Conservation (phyloP, 352 stramenopile genomes). For the Pythium folliculosum region DNA sequence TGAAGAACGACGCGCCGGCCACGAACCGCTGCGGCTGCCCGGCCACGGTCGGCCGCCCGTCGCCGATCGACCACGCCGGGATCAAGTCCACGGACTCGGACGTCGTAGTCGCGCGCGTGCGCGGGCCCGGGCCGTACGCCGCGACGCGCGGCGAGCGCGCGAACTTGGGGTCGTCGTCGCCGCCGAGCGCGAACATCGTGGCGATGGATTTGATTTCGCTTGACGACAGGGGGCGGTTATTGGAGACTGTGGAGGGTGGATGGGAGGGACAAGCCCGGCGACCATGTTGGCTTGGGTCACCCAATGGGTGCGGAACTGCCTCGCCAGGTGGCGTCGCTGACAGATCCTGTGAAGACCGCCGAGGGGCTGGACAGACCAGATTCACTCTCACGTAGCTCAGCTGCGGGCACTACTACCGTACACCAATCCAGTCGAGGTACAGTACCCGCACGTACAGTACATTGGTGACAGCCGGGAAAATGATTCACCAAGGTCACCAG, state of each 20-base stretch:
- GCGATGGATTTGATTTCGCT: not conserved
- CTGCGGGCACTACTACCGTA: too few relatives aligned
- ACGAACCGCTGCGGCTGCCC: constrained; percentile 20
- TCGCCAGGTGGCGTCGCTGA: too few relatives aligned
- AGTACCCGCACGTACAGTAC: not conserved
- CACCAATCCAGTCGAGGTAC: not conserved
- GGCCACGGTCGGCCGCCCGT: not conserved
- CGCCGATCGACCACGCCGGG: constrained; percentile 9
- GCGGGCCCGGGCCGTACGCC: constrained; percentile 1
- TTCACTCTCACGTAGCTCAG: not conserved
- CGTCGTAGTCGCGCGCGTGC: constrained; percentile 11
- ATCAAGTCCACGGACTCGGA: constrained; percentile 15
- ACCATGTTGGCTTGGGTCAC: too few relatives aligned
- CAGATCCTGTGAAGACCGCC: too few relatives aligned
- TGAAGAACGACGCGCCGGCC: constrained; percentile 33
- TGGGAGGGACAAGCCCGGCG: not conserved
- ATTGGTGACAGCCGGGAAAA: not conserved
- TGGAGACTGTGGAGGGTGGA: not conserved
- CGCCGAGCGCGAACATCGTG: not conserved
- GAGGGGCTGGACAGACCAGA: not conserved
- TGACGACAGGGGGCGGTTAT: not conserved
- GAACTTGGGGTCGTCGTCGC: constrained; percentile 5
- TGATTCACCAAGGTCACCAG: not conserved
- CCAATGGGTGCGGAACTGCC: too few relatives aligned
- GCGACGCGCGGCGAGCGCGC: constrained; percentile 1